phyloP scores from a whole-genome alignment of 495 filamentous ascomycete species.

The Trichocladium uniseriatum region DNA sequence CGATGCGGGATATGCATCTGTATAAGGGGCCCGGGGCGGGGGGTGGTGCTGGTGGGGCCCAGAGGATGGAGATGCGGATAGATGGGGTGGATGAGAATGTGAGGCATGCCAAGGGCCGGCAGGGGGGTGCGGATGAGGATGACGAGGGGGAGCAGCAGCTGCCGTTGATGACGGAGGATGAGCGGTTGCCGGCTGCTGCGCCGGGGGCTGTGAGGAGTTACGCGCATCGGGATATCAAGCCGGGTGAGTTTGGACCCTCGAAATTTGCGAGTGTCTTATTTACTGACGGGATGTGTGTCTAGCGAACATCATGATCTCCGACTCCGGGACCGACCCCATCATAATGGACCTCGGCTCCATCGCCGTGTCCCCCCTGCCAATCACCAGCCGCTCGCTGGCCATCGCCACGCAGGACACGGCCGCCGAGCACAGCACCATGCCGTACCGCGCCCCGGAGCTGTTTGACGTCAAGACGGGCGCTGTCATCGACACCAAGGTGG shows the following conservation, averaged over 20 bases:
- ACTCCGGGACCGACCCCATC: slow-evolving; percentile 77
- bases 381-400: slow-evolving; percentile 84
- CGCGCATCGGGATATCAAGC: slow-evolving; percentile 95
- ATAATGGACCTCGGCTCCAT: slow-evolving; percentile 98
- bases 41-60: slow-evolving; percentile 27
- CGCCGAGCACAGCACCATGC: slow-evolving; percentile 95
- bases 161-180: slow-evolving; percentile 77
- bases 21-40: slow-evolving; percentile 49
- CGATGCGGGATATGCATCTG: slow-evolving; percentile 81
- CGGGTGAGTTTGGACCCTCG: slow-evolving; percentile 63
- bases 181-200: slow-evolving; percentile 61
- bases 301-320: slow-evolving; percentile 90
- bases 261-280: too few species aligned
- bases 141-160: slow-evolving; percentile 66
- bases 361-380: slow-evolving; percentile 78
- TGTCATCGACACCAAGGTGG: slow-evolving; percentile 90
- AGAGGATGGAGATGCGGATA: slow-evolving; percentile 41
- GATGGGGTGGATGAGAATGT: slow-evolving; percentile 28
- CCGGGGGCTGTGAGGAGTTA: slow-evolving; percentile 62
- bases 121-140: slow-evolving; percentile 46
- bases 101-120: slow-evolving; percentile 54
- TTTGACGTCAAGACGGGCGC: slow-evolving; percentile 96
- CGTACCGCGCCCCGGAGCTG: slow-evolving; percentile 92
- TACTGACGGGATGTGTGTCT: too few species aligned
- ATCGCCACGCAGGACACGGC: slow-evolving; percentile 87